These are phyloP conservation scores for Fraxinus ornus DNA, from an alignment of 305 asterid species.

Conservation along the genomic window DNA sequence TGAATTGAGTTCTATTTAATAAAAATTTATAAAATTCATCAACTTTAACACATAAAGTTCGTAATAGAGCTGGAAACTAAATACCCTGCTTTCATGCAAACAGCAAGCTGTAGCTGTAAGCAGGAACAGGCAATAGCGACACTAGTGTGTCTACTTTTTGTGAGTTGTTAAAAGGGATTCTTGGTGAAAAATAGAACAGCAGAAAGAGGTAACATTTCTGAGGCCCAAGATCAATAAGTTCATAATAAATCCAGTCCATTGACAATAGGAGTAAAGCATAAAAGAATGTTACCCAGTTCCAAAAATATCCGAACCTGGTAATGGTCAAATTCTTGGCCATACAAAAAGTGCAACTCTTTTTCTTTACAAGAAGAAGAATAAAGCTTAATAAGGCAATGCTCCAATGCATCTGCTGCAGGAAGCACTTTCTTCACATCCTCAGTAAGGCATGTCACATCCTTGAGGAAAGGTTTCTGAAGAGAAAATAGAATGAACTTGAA, in stretches of 20 bases:
- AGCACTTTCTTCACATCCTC: constrained; percentile 81
- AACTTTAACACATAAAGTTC: neutral
- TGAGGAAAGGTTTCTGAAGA: constrained; percentile 73
- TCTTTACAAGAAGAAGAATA: constrained; percentile 55
- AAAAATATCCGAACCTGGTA: constrained; percentile 51
- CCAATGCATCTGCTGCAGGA: constrained; percentile 80
- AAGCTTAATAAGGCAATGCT: constrained; percentile 58
- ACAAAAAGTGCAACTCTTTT: constrained; percentile 29
- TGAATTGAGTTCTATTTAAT: neutral
- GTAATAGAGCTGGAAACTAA: constrained; percentile 1
- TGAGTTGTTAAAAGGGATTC: constrained; percentile 6
- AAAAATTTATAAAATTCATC: neutral
- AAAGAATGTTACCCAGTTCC: constrained; percentile 9
- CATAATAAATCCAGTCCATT: constrained; percentile 9
- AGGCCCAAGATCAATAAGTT: constrained; percentile 16
- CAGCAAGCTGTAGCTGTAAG: constrained; percentile 16
- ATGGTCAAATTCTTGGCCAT: constrained; percentile 47
- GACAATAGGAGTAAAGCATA: constrained; percentile 14
- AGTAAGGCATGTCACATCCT: constrained; percentile 55
- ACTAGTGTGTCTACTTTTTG: neutral
- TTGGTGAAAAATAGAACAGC: neutral
- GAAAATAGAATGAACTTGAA: constrained; percentile 20
- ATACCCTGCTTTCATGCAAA: constrained; percentile 18
- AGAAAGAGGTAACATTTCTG: neutral
- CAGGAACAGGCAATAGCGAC: constrained; percentile 12